Base-by-base conservation (phyloP, 2,329 filamentous ascomycete species). In the Aspergillus udagawae region DNA sequence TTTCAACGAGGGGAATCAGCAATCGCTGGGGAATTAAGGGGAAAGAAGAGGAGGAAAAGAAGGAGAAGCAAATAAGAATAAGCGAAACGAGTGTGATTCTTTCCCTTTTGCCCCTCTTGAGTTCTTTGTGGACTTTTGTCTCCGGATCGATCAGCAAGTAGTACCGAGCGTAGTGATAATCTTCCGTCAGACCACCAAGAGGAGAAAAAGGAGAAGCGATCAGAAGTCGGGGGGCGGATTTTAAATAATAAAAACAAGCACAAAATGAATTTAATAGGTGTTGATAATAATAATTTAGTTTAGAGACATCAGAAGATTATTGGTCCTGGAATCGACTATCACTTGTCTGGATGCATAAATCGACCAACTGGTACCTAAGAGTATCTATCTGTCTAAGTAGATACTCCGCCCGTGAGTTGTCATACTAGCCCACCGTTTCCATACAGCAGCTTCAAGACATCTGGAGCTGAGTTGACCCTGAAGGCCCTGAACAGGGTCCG, bases 31-130 rank as follows among this genome's bases (percentile, higher is more conserved):
- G 10, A 21, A n/a, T 28, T 49, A 44, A 35, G 44, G 41, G n/a
- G 12, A 41, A 52, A 48, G 54, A 60, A 61, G 49, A 54, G 42
- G 42, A 38, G 50, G 17, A 50, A 55, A 52, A 49, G 45, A 45
- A 27, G 49, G 41, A 59, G 56, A 53, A 55, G 51, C 28, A 29
- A 50, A 55, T 23, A 21, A 35, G 51, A 28, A 32, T 45, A 45
- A 47, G 25, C 44, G 44, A 48, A 52, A 28, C 8, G 54, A 55
- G 42, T 23, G 42, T 45, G 42, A 12, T 45, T 23, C 42, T 45
- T 45, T 45, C 12, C 42, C 21, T 45, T 45, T 45, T 45, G 42
- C 7, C 42, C 21, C 42, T 45, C n/a, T 21, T 20, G 42, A 10
- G 42, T 9, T 23, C 42, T 45, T 45, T 45, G 42, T 45, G 20